phyloP scores from a whole-genome alignment of 305 asterid species.

The Ajuga reptans region DNA sequence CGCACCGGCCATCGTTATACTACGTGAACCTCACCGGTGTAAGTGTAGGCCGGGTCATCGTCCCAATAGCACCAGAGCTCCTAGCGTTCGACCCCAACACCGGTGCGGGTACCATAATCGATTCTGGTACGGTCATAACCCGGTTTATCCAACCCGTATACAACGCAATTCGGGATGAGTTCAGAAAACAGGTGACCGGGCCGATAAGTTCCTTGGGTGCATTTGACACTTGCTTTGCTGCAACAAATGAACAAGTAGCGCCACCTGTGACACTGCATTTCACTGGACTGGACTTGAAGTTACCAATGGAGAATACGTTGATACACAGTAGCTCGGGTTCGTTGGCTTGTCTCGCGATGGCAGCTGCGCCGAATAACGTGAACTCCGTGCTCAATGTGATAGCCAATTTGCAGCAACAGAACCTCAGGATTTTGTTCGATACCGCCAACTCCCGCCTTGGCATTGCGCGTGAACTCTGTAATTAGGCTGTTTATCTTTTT shows the following conservation, averaged over 20 bases:
- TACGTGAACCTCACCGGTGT: constrained; percentile 81
- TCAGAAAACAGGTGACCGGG: constrained; percentile 55
- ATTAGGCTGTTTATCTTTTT: constrained; percentile 25
- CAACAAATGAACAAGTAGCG: constrained; percentile 49
- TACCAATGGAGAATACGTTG: constrained; percentile 79
- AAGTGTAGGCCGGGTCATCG: constrained; percentile 58
- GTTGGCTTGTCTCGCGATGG: constrained; percentile 85
- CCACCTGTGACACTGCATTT: constrained; percentile 58
- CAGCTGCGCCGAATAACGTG: constrained; percentile 65
- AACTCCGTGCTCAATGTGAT: constrained; percentile 73
- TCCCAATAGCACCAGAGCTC: constrained; percentile 54
- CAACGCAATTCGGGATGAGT: constrained; percentile 57
- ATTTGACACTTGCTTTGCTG: constrained; percentile 78
- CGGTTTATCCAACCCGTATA: constrained; percentile 63
- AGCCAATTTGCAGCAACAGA: constrained; percentile 96
- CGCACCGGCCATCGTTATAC: constrained; percentile 67
- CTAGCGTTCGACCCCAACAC: constrained; percentile 59
- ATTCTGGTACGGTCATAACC: constrained; percentile 92
- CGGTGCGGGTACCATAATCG: constrained; percentile 78
- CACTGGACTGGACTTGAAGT: constrained; percentile 56
- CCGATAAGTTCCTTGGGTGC: constrained; percentile 70
- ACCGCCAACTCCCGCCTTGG: constrained; percentile 64
- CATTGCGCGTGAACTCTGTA: constrained; percentile 80
- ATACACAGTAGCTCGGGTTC: constrained; percentile 82
- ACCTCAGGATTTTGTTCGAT: constrained; percentile 76